These are phyloP conservation scores for Vaccinium myrtillus DNA, from an alignment of 148 eudicot genomes.

Conservation along the genomic window DNA sequence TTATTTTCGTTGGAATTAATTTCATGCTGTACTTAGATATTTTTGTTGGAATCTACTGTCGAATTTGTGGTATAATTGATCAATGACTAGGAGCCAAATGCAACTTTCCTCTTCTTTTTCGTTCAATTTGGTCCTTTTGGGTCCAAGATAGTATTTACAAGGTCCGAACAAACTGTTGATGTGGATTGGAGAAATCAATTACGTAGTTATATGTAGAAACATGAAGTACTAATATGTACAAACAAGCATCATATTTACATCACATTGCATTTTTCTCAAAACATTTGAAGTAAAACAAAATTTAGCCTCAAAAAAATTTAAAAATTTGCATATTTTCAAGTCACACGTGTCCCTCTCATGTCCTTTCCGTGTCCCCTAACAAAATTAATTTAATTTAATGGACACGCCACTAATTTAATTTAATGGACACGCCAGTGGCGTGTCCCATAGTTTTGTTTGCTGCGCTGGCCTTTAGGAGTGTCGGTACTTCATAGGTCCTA, in stretches of 20 bases:
- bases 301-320: neutral
- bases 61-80: neutral
- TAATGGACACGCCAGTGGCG: neutral
- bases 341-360: neutral
- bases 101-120: neutral
- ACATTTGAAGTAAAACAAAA: no score
- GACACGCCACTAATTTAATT: neutral
- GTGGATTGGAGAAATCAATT: neutral
- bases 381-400: no score
- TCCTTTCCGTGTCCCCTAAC: neutral
- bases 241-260: neutral
- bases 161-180: neutral
- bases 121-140: no score
- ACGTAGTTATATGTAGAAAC: neutral
- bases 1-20: neutral
- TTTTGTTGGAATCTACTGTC: no score
- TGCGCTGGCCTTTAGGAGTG: neutral
- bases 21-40: no score
- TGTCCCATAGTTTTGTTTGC: neutral
- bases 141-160: neutral
- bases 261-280: neutral
- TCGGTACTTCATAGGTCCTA: neutral
- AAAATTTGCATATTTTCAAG: neutral
- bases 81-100: neutral
- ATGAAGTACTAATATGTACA: neutral